These are phyloP conservation scores for Lactarius psammicola DNA, from an alignment of 768 basidiomycete species.

Conservation along the genomic window DNA sequence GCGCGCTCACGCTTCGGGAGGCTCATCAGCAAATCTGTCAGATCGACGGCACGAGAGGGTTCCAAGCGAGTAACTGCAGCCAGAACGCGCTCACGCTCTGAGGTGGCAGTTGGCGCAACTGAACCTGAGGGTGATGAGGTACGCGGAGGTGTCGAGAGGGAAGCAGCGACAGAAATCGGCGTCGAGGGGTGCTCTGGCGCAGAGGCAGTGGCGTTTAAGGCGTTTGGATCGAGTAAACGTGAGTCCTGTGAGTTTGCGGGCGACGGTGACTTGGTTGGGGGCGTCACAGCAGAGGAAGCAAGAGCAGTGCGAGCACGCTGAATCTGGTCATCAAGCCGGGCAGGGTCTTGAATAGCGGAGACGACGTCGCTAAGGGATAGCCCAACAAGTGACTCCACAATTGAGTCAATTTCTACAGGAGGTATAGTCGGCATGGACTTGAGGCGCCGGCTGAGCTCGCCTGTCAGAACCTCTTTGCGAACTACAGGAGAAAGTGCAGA, in stretches of 20 bases:
- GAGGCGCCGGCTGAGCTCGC: conserved; percentile 75
- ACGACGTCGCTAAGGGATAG: conserved; percentile 77
- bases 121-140: conserved; percentile 75
- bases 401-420: conserved; percentile 52
- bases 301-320: conserved; percentile 35
- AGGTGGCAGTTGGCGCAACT: conserved; percentile 47
- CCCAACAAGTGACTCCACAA: conserved; percentile 71
- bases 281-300: conserved; percentile 38
- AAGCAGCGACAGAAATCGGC: conserved; percentile 73
- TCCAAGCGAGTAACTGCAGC: conserved; percentile 67
- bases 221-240: conserved; percentile 59
- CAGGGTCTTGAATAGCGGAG: conserved; percentile 67
- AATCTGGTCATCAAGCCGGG: conserved; percentile 65
- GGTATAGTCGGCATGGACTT: conserved; percentile 55
- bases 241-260: conserved; percentile 69
- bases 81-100: conserved; percentile 74
- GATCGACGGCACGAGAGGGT: conserved; percentile 53
- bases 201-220: conserved; percentile 71
- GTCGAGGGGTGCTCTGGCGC: conserved; percentile 91
- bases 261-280: conserved; percentile 53
- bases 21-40: conserved; percentile 80
- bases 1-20: conserved; percentile 87
- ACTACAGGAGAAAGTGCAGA: conserved; percentile 82
- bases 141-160: conserved; percentile 77
- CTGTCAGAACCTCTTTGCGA: conserved; percentile 79